Evolutionary conservation across 2,329 filamentous ascomycete species (phyloP).

Genomic region (Herpomyces periplanetae): DNA sequence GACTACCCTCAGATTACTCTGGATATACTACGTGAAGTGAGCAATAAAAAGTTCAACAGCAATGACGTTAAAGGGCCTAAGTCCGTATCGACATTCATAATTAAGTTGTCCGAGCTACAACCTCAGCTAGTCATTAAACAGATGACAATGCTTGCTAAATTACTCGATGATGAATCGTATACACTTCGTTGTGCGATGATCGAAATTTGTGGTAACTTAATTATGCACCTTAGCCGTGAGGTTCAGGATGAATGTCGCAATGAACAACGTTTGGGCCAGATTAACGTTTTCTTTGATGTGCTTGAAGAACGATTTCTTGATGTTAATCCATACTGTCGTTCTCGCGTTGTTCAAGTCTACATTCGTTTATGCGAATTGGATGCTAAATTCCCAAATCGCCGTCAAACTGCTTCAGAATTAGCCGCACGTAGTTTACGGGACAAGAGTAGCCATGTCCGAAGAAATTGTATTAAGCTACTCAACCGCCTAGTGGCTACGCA

Average conservation of each 20-base stretch:
- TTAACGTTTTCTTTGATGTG: constrained; percentile 87
- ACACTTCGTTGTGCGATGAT: constrained; percentile 72
- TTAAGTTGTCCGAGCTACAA: constrained; percentile 63
- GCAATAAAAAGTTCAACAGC: constrained; percentile 88
- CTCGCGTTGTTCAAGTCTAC: constrained; percentile 66
- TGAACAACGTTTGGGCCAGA: constrained; percentile 71
- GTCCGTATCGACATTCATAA: constrained; percentile 69
- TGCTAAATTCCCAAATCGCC: constrained; percentile 67
- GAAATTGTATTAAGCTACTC: constrained; percentile 75
- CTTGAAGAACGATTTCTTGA: constrained; percentile 84
- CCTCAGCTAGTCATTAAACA: constrained; percentile 83
- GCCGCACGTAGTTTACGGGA: constrained; percentile 68
- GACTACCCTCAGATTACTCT: constrained; percentile 83
- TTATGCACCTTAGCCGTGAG: constrained; percentile 54
- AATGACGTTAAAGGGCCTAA: constrained; percentile 86
- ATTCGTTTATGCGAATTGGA: constrained; percentile 71
- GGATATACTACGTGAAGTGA: constrained; percentile 60
- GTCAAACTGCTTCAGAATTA: constrained; percentile 52
- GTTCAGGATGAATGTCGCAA: constrained; percentile 34
- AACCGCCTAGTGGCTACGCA: constrained; percentile 65
- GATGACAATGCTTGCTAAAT: constrained; percentile 73
- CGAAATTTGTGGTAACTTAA: constrained; percentile 83
- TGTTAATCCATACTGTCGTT: constrained; percentile 79
- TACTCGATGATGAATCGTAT: constrained; percentile 87
- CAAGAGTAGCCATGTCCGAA: constrained; percentile 83